Percentiles rank a stretch among this genome's conserved stretches.
These are phyloP conservation scores for Debaryomyces sp. DNA, from an alignment of 1,139 yeast species.

Conservation along the genomic window DNA sequence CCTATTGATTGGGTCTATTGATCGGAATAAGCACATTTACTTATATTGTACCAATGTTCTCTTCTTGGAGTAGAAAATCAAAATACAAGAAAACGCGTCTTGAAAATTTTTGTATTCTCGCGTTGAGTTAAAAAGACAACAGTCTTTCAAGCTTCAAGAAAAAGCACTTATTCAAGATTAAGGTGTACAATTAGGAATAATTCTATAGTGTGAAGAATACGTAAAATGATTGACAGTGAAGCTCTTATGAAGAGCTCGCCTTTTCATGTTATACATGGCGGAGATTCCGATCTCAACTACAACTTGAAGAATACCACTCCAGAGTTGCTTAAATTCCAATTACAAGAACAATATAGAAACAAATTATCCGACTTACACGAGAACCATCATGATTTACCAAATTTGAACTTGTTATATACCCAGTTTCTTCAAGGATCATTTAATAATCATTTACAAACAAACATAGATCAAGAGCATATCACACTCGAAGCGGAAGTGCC, in stretches of 20 bases:
- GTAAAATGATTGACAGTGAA: constrained; percentile 37
- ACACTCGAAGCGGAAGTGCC: constrained; percentile 23
- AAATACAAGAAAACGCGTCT: constrained; percentile 3
- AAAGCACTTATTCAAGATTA: not conserved
- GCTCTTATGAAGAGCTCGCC: constrained; percentile 41
- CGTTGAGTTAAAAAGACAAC: not conserved
- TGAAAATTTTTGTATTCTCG: constrained; percentile 1
- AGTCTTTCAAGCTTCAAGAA: not conserved
- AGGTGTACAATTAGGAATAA: not conserved
- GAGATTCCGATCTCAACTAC: constrained; percentile 26
- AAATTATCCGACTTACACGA: constrained; percentile 28
- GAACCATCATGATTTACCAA: constrained; percentile 16
- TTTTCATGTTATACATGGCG: constrained; percentile 35
- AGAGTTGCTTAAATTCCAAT: constrained; percentile 47
- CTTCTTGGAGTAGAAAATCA: not conserved
- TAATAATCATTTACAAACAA: constrained; percentile 38
- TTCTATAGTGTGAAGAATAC: not conserved
- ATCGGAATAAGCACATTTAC: not conserved
- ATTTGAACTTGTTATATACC: constrained; percentile 23
- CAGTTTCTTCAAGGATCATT: constrained; percentile 36
- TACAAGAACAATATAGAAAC: constrained; percentile 43
- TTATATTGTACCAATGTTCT: not conserved
- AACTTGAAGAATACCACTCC: constrained; percentile 43
- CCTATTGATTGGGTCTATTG: not conserved
- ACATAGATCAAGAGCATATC: constrained; percentile 34